These are phyloP conservation scores for Quercus wislizeni DNA, from an alignment of 306 rosid species.

Conservation along the genomic window DNA sequence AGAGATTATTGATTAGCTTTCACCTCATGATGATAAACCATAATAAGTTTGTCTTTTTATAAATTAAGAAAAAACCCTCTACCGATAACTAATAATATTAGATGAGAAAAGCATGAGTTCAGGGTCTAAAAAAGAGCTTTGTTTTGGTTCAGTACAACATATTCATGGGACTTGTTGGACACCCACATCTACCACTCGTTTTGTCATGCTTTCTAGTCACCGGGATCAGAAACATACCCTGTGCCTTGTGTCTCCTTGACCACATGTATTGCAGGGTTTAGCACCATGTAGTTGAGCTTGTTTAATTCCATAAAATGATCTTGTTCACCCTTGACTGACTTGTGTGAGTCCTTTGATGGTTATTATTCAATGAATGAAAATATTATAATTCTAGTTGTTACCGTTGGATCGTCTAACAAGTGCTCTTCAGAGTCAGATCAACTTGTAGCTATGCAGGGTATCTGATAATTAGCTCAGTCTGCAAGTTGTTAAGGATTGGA, in stretches of 20 bases:
- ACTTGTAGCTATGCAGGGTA: neutral
- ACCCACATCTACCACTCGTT: slow-evolving; percentile 33
- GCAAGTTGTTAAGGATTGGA: slow-evolving; percentile 1
- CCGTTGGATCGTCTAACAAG: neutral
- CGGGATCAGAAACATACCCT: slow-evolving; percentile 75
- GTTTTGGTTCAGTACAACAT: slow-evolving; percentile 47
- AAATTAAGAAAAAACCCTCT: slow-evolving; percentile 15
- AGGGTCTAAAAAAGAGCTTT: slow-evolving; percentile 24
- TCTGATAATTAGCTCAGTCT: neutral
- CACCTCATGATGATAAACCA: slow-evolving; percentile 57
- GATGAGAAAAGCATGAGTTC: slow-evolving; percentile 16
- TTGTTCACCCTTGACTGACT: neutral
- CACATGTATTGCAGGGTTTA: slow-evolving; percentile 3
- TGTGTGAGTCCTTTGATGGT: neutral
- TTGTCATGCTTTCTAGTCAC: slow-evolving; percentile 27
- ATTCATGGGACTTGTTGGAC: slow-evolving; percentile 52
- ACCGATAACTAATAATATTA: neutral
- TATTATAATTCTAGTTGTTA: neutral
- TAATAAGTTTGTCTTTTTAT: slow-evolving; percentile 58
- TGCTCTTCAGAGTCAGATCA: neutral
- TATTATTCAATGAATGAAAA: neutral
- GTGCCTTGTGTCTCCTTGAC: slow-evolving; percentile 70
- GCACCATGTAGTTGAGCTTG: slow-evolving; percentile 2
- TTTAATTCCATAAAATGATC: neutral
- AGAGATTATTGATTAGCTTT: slow-evolving; percentile 47